These are phyloP conservation scores for Dryas alaskensis DNA, from an alignment of 306 rosid species.

Conservation along the genomic window DNA sequence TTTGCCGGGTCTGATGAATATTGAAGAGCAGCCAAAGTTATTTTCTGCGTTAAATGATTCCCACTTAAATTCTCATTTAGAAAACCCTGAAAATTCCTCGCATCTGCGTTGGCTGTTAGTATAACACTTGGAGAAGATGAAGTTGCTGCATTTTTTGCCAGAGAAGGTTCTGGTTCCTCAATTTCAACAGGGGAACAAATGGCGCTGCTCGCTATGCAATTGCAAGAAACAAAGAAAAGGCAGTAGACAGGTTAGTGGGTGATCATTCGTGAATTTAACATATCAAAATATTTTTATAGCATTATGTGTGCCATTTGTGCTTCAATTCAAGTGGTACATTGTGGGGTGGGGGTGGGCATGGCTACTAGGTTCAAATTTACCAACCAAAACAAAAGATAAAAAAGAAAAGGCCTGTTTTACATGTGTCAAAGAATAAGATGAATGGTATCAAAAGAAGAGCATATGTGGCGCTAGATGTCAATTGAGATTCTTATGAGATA, in stretches of 20 bases:
- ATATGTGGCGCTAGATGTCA: not conserved
- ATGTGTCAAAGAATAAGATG: not conserved
- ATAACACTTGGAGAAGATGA: slow-evolving; percentile 21
- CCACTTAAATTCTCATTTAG: slow-evolving; percentile 26
- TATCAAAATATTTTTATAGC: not conserved
- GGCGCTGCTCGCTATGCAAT: slow-evolving; percentile 15
- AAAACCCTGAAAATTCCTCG: slow-evolving; percentile 24
- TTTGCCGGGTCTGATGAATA: slow-evolving; percentile 41
- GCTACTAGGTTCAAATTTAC: not conserved
- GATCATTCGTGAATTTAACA: not conserved
- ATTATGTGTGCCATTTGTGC: not conserved
- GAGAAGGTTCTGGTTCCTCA: slow-evolving; percentile 20
- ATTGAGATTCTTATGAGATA: not conserved
- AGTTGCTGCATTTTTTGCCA: slow-evolving; percentile 2
- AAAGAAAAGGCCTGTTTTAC: not conserved
- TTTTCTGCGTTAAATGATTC: slow-evolving; percentile 10
- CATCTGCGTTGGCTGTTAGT: slow-evolving; percentile 13
- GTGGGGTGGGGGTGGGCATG: not conserved
- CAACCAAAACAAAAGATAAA: not conserved
- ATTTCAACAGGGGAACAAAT: slow-evolving; percentile 1
- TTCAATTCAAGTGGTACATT: not conserved
- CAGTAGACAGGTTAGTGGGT: not conserved
- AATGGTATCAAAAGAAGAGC: not conserved
- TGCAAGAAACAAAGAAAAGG: too few species aligned
- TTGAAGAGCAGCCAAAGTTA: slow-evolving; percentile 30